Evolutionary conservation across 345 rosid genomes (phyloP), one percentile per base, ranked within the genome.

Genomic region (Cochlearia excelsa): DNA sequence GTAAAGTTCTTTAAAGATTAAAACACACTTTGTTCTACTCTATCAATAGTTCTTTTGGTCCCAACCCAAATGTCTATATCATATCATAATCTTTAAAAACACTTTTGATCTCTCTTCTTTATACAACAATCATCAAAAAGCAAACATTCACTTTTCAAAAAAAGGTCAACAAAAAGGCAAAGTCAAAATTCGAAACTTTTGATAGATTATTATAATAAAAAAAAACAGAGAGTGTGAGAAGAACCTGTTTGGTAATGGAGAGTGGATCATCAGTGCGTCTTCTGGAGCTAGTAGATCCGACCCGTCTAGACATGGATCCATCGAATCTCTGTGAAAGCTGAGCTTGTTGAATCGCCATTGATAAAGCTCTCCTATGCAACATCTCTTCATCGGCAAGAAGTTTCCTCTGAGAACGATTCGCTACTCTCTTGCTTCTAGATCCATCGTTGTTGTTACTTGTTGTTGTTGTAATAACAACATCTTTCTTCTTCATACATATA

Each of bases 221-320:
- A 16, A 16, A 16, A 16, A 16, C 23, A 16, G 3, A 47, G 31
- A 35, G 10, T 27, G 9, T 26, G 47, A 30, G 11, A 51, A n/a
- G 41, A 42, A 83, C 95, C 93, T 86, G 90, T 53, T 92, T 86
- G 30, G 60, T 83, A 62, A 73, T 81, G 35, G 92, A 65, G 56
- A 81, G 67, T 48, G 89, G 82, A 69, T 86, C 92, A 61, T 87
- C 45, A 39, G 68, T 76, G 35, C 73, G 77, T 62, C 53, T 69
- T 58, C 88, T 79, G 33, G 92, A 73, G 77, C 88, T 84, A 30
- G 98, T 84, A 50, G 90, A 82, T 69, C 95, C 84, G 46, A 84
- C 74, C 46, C 95, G 79, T 53, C 95, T 75, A 7, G 98, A 88
- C 87, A 88, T 84, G 78, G 96, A 88, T 72, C 96, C 96, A 6